Evolutionary conservation across 495 filamentous ascomycete genomes (phyloP).

Genomic region (Penicillium atrosanguineum): DNA sequence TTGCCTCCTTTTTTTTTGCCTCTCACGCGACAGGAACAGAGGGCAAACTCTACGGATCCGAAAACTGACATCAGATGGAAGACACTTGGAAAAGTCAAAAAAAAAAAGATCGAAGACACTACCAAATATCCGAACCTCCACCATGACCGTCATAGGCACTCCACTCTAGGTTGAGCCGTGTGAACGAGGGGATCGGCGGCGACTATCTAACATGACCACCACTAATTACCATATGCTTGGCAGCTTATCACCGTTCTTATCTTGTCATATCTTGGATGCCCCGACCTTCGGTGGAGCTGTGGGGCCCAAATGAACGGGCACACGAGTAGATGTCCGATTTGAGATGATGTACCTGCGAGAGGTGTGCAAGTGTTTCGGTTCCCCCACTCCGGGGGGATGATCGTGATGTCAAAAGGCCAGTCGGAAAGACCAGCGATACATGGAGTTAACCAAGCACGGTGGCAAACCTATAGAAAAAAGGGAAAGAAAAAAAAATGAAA

Average conservation of each 20-base stretch:
- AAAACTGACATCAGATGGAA: not conserved
- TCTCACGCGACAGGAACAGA: not conserved
- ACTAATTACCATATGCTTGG: constrained; percentile 29
- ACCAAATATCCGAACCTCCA: not conserved
- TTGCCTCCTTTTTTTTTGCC: not conserved
- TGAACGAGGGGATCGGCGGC: not conserved
- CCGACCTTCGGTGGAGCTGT: not conserved
- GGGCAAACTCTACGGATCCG: not conserved
- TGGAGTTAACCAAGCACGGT: too few species aligned
- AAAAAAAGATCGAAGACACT: not conserved
- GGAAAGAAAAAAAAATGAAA: too few species aligned
- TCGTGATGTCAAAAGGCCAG: too few species aligned
- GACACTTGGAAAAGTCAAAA: not conserved
- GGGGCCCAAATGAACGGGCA: constrained; percentile 1
- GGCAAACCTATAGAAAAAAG: too few species aligned
- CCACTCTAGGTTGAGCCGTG: not conserved
- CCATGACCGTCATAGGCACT: not conserved
- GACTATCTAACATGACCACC: constrained; percentile 27
- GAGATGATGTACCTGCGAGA: not conserved
- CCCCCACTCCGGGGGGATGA: too few species aligned
- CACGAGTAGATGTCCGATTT: not conserved
- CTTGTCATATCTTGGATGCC: constrained; percentile 4
- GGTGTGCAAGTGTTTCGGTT: too few species aligned
- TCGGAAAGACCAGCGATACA: too few species aligned
- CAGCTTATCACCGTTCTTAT: constrained; percentile 25